Evolutionary conservation across 371 early-diverging fungal species (phyloP).

Genomic region (Rhizopus microsporus): DNA sequence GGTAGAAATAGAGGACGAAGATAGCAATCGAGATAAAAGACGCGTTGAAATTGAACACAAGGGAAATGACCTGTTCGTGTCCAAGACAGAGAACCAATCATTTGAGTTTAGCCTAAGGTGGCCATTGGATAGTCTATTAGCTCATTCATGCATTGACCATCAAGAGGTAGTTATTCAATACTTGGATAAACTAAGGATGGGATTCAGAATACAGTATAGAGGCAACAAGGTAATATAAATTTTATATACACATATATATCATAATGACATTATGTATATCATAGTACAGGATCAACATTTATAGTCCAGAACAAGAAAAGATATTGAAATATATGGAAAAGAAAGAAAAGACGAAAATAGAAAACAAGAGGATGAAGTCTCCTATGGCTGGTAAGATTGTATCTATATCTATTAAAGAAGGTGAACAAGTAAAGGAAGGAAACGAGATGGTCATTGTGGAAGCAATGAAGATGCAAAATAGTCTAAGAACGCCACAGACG

Average conservation of each 20-base stretch:
- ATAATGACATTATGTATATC: neutral
- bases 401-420: conserved; percentile 79
- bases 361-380: conserved; percentile 52
- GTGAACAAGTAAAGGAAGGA: conserved; percentile 83
- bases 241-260: neutral
- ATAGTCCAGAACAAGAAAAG: conserved; percentile 62
- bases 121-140: conserved; percentile 75
- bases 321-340: conserved; percentile 75
- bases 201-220: conserved; percentile 78
- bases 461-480: conserved; percentile 99
- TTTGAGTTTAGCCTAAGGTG: conserved; percentile 42
- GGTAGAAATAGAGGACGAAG: conserved; percentile 56
- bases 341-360: conserved; percentile 70
- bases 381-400: conserved; percentile 96
- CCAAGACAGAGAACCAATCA: neutral
- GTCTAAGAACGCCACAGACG: conserved; percentile 76
- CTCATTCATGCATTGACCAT: conserved; percentile 56
- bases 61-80: neutral
- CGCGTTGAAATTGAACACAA: conserved; percentile 21
- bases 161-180: conserved; percentile 75
- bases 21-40: conserved; percentile 20
- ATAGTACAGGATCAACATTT: conserved; percentile 71
- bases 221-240: conserved; percentile 81
- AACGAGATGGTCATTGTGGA: conserved; percentile 88
- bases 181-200: conserved; percentile 71